Percentiles rank a stretch among this genome's conserved stretches.
phyloP scores from a whole-genome alignment of 352 stramenopile genomes.

The Pelagophyceae sp. region DNA sequence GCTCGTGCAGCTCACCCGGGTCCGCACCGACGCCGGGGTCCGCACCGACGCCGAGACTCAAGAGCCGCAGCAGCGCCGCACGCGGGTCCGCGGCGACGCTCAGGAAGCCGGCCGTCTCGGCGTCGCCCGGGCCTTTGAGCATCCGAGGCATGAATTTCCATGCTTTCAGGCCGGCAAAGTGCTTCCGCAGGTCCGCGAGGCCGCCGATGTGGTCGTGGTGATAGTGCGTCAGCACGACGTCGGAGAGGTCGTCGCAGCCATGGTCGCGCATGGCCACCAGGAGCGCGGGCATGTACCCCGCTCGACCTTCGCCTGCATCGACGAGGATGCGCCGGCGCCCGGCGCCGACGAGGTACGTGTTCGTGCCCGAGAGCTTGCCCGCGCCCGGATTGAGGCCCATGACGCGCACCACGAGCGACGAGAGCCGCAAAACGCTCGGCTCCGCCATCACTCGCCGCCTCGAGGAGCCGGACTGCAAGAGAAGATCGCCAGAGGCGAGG shows the following conservation, averaged over 20 bases:
- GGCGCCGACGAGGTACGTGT: slow-evolving; percentile 64
- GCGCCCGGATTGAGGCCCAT: slow-evolving; percentile 63
- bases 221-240: slow-evolving; percentile 64
- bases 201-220: slow-evolving; percentile 70
- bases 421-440: no score
- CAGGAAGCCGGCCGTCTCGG: no score
- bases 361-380: slow-evolving; percentile 66
- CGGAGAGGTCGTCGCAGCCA: slow-evolving; percentile 49
- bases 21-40: slow-evolving; percentile 1
- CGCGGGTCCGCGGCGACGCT: no score
- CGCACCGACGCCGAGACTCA: no score
- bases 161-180: slow-evolving; percentile 48
- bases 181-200: slow-evolving; percentile 47
- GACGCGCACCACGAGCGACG: slow-evolving; percentile 54
- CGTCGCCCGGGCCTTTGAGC: not conserved
- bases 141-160: slow-evolving; percentile 48
- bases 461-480: no score
- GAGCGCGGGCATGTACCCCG: slow-evolving; percentile 45
- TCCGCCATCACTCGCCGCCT: no score
- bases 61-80: no score
- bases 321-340: slow-evolving; percentile 56
- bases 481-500: no score
- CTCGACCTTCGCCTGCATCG: slow-evolving; percentile 64
- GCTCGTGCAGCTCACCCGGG: slow-evolving; percentile 2
- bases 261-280: slow-evolving; percentile 39